A percentile compares a stretch with the other conserved stretches of the same genome.
phyloP scores from a whole-genome alignment of 208 protist genomes.

The Phytomonas francai region DNA sequence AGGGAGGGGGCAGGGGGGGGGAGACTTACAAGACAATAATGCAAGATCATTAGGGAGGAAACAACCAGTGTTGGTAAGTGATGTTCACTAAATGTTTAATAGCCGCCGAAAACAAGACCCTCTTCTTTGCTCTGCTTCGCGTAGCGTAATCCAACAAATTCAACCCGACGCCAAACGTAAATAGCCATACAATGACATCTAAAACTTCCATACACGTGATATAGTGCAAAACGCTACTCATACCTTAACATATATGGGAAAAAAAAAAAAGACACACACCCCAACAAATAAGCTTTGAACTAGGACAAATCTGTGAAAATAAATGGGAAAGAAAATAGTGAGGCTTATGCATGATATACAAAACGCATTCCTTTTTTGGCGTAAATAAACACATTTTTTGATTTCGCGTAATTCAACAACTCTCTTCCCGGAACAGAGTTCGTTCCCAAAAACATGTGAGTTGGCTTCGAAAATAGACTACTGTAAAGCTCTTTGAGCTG shows the following conservation, averaged over 20 bases:
- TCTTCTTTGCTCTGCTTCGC: too few species aligned
- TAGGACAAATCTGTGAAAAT: constrained; percentile 1
- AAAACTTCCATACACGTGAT: background rate
- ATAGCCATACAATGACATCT: background rate
- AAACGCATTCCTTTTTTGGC: constrained; percentile 57
- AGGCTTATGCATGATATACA: constrained; percentile 28
- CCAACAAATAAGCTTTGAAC: background rate
- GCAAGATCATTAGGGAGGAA: too few species aligned
- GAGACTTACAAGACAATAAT: background rate
- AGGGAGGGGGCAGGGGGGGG: background rate
- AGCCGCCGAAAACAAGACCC: too few species aligned
- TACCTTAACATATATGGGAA: constrained; percentile 2
- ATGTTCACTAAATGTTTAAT: too few species aligned
- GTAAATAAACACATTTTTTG: constrained; percentile 80
- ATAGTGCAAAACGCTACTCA: background rate
- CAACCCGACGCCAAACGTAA: too few species aligned
- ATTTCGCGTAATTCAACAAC: constrained; percentile 71
- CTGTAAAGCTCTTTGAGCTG: constrained; percentile 59
- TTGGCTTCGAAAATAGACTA: constrained; percentile 42
- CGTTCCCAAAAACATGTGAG: constrained; percentile 69
- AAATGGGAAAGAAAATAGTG: constrained; percentile 3
- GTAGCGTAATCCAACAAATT: background rate
- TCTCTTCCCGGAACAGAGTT: constrained; percentile 53
- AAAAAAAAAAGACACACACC: constrained; percentile 8
- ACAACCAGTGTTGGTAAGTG: too few species aligned